Conservation (phyloP, 192 early-diverging fungal genomes). For the Geranomyces michiganensis region DNA sequence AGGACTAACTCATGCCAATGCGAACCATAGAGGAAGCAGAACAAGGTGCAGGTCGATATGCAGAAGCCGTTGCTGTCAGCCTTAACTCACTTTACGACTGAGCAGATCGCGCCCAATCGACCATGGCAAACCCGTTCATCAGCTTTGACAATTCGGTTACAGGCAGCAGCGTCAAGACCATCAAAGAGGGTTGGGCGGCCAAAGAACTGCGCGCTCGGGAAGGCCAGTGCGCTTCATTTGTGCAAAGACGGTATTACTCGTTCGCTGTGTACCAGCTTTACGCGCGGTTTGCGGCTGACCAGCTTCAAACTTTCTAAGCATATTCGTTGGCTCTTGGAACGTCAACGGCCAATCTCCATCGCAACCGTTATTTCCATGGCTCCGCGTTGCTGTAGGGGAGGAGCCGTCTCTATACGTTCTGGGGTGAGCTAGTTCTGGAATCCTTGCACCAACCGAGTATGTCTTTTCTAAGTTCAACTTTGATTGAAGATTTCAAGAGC, state of each 20-base stretch:
- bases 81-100: not conserved
- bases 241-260: slow-evolving; percentile 13
- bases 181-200: slow-evolving; percentile 40
- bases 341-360: slow-evolving; percentile 76
- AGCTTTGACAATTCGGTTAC: slow-evolving; percentile 24
- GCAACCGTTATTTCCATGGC: slow-evolving; percentile 65
- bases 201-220: slow-evolving; percentile 36
- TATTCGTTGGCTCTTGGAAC: slow-evolving; percentile 90
- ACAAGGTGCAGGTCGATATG: slow-evolving; percentile 11
- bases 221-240: slow-evolving; percentile 21
- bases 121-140: slow-evolving; percentile 43
- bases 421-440: slow-evolving; percentile 47
- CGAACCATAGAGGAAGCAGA: slow-evolving; percentile 17
- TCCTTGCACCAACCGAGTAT: no score
- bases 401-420: slow-evolving; percentile 69
- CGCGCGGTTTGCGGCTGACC: not conserved
- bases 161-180: slow-evolving; percentile 25
- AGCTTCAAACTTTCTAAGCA: no score
- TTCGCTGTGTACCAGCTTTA: not conserved
- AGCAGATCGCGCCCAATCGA: slow-evolving; percentile 10
- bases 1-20: not conserved
- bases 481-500: slow-evolving; percentile 80
- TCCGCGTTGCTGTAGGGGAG: slow-evolving; percentile 48
- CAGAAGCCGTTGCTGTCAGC: not conserved
- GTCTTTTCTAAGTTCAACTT: not conserved